Percentiles rank a stretch among this genome's conserved stretches.
Evolutionary conservation across 768 basidiomycete genomes (phyloP).

Genomic region (Lactifluus hygrophoroides): DNA sequence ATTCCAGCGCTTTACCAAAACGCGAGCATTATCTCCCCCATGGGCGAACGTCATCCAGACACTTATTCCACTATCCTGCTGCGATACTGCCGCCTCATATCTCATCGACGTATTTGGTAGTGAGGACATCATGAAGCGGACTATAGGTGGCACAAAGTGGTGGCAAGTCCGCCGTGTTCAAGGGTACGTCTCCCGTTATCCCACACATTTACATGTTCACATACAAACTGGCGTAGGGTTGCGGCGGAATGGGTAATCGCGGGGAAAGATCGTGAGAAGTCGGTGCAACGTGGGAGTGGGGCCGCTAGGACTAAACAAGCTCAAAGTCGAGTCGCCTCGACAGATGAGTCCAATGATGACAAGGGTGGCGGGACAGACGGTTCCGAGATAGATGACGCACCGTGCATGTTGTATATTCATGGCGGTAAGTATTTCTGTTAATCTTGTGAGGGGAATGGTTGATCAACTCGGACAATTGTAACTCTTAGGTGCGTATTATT

Average conservation of each 20-base stretch:
- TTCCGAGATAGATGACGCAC: conserved; percentile 71
- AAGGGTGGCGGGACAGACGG: conserved; percentile 32
- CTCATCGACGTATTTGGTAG: too few species aligned
- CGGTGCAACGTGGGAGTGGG: conserved; percentile 32
- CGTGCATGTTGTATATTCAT: conserved; percentile 76
- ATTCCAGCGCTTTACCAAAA: conserved; percentile 72
- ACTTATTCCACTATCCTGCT: too few species aligned
- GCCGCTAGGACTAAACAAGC: neutral
- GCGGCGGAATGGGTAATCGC: conserved; percentile 63
- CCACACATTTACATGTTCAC: neutral
- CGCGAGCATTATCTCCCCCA: conserved; percentile 73
- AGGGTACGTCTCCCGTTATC: conserved; percentile 38
- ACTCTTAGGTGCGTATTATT: conserved; percentile 70
- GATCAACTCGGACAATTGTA: neutral
- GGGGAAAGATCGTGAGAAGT: conserved; percentile 16
- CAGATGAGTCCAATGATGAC: conserved; percentile 13
- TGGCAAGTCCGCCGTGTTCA: too few species aligned
- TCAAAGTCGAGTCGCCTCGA: neutral
- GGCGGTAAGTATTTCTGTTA: conserved; percentile 43
- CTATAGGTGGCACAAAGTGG: too few species aligned
- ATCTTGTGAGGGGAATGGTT: conserved; percentile 24
- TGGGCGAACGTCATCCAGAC: conserved; percentile 69
- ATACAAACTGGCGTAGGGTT: too few species aligned
- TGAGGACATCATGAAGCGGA: too few species aligned
- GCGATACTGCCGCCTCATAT: too few species aligned